Evolutionary conservation across 495 filamentous ascomycete genomes (phyloP).

Genomic region (Aspergillus conjunctus): DNA sequence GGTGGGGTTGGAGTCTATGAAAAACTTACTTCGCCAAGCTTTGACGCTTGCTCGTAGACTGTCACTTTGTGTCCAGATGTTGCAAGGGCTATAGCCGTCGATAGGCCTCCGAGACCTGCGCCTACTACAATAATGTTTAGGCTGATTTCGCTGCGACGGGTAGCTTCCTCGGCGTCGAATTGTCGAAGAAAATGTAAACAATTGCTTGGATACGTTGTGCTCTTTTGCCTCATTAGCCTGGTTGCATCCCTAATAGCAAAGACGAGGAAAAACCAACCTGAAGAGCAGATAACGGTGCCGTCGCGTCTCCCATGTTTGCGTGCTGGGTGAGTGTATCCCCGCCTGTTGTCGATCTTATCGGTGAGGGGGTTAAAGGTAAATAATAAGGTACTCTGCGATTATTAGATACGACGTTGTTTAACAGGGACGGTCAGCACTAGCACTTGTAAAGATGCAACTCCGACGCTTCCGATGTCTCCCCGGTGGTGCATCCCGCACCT

Average conservation of each 20-base stretch:
- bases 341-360: too few relatives aligned
- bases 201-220: slow-evolving; percentile 24
- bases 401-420: too few relatives aligned
- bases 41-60: slow-evolving; percentile 46
- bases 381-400: too few relatives aligned
- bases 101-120: slow-evolving; percentile 53
- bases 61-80: slow-evolving; percentile 46
- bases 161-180: neutral
- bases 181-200: slow-evolving; percentile 21
- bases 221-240: neutral
- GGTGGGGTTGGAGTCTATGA: too few relatives aligned
- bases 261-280: neutral
- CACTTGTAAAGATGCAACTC: too few relatives aligned
- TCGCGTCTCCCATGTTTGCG: neutral
- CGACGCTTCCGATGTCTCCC: slow-evolving; percentile 9
- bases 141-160: neutral
- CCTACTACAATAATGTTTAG: slow-evolving; percentile 48
- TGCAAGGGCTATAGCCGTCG: slow-evolving; percentile 39
- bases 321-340: neutral
- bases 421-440: too few relatives aligned
- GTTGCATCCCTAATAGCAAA: too few relatives aligned
- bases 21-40: slow-evolving; percentile 47
- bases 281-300: neutral
- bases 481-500: neutral
- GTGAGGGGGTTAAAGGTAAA: too few relatives aligned